Base-by-base conservation (phyloP, 352 stramenopile species). In the Globisporangium emineosum region DNA sequence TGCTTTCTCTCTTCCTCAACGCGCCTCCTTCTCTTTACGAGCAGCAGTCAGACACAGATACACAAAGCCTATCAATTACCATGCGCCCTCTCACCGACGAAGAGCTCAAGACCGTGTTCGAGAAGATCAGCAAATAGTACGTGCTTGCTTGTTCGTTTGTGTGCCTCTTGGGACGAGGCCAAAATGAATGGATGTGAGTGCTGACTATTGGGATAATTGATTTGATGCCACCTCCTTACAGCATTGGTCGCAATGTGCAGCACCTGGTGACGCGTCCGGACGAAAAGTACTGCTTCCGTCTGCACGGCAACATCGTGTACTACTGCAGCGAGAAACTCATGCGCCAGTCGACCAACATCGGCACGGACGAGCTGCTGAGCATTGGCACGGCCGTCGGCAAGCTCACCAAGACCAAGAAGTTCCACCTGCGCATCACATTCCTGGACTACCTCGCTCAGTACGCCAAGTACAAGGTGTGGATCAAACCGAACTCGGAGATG, bases 401-500 rank as follows among this genome's bases (percentile, higher is more conserved):
- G 79, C 98, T 99, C 77, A 99, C 97, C 37, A 99, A 99, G 78
- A 96, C 86, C 65, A 97, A 97, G 65, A 99, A 99, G 75, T 99
- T 99, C 76, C 89, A 98, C 73, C 77, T 99, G 68, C 94, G 97
- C 74, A 99, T 99, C 75, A 99, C 97, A 40, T 97, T 97, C 66
- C 83, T 99, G 55, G 98, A 99, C 81, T 98, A 99, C 75, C 70
- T 99, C 15, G 88, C 96, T 43, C 94, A 99, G 75, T 99, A 99
- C 77, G 96, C 97, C 62, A 98, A 99, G 85, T 98, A 99, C 90
- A 99, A 99, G 77, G 98, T 99, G 30, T 99, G 98, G 98, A 97
- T 99, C 57, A 99, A 99, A 83, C 94, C 96, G 29, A 98, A 96
- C 77, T 97, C 96, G 65, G 98, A 99, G 86, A 99, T 99, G 97